phyloP scores from a whole-genome alignment of 1,284 basidiomycete species.

The Volvariella volvacea region DNA sequence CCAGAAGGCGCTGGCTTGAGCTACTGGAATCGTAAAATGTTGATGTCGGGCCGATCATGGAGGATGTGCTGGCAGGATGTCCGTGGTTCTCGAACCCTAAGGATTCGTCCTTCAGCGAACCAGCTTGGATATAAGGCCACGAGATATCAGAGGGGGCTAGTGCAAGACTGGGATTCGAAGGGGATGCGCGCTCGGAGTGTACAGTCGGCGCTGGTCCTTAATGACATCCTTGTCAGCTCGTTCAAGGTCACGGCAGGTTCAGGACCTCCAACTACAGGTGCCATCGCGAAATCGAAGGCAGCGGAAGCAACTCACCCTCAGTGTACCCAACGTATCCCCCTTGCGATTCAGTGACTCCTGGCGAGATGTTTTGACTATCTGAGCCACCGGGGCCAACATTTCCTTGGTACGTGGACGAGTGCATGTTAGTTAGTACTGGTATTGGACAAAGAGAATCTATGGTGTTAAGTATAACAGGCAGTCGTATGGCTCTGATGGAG shows the following conservation, averaged over 20 bases:
- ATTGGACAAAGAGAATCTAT: not conserved
- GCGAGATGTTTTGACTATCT: not conserved
- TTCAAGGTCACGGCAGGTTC: not conserved
- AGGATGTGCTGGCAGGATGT: slow-evolving; percentile 13
- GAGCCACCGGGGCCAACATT: not conserved
- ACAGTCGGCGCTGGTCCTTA: too few relatives aligned
- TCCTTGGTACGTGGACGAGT: not conserved
- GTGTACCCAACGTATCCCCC: not conserved
- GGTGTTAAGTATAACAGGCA: slow-evolving; percentile 1
- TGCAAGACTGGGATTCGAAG: not conserved
- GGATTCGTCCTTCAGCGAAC: not conserved
- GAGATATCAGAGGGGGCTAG: slow-evolving; percentile 2
- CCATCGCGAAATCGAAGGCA: not conserved
- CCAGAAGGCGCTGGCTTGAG: slow-evolving; percentile 15
- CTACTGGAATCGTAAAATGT: slow-evolving; percentile 30
- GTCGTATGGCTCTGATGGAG: not conserved
- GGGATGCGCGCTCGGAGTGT: not conserved
- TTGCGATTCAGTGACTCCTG: not conserved
- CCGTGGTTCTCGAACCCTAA: slow-evolving; percentile 8
- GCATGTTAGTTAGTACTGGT: not conserved
- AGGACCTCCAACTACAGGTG: not conserved
- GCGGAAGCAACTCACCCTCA: not conserved
- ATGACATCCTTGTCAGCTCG: not conserved
- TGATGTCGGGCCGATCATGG: slow-evolving; percentile 35
- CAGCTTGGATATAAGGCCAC: slow-evolving; percentile 16